Conservation (phyloP, 306 rosid genomes). For the Astragalus membranaceus region DNA sequence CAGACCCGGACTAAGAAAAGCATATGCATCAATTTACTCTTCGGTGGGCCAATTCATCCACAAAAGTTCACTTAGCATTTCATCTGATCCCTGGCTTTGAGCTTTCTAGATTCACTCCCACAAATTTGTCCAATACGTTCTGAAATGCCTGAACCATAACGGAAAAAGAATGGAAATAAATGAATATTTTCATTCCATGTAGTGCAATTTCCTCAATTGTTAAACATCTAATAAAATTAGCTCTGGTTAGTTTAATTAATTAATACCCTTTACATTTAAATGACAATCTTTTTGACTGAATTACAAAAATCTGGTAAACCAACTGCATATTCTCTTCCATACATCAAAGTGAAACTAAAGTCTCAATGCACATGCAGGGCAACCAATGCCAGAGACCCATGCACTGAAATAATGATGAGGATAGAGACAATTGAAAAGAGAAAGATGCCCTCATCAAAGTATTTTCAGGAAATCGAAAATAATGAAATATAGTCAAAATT, state of each 20-base stretch:
- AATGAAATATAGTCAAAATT: slow-evolving; percentile 22
- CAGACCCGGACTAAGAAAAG: slow-evolving; percentile 29
- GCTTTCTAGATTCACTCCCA: slow-evolving; percentile 63
- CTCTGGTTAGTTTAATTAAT: slow-evolving; percentile 8
- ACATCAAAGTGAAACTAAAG: slow-evolving; percentile 35
- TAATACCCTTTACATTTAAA: slow-evolving; percentile 1
- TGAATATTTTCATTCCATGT: background rate
- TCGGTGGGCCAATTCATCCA: slow-evolving; percentile 39
- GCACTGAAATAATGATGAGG: slow-evolving; percentile 35
- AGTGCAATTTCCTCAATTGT: background rate
- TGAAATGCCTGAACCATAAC: slow-evolving; percentile 61
- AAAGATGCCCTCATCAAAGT: slow-evolving; percentile 32
- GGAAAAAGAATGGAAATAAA: background rate
- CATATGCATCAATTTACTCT: slow-evolving; percentile 54
- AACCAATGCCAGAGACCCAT: slow-evolving; percentile 36
- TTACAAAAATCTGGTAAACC: slow-evolving; percentile 5
- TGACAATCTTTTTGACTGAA: slow-evolving; percentile 3
- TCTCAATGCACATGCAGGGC: slow-evolving; percentile 35
- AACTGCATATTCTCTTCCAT: slow-evolving; percentile 18
- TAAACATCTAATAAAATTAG: slow-evolving; percentile 5
- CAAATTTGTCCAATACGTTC: slow-evolving; percentile 72
- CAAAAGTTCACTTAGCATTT: slow-evolving; percentile 29
- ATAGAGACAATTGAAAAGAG: slow-evolving; percentile 36
- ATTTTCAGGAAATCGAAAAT: slow-evolving; percentile 12
- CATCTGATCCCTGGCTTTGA: slow-evolving; percentile 42